These are phyloP conservation scores for Bruguiera gymnorhiza DNA, from an alignment of 345 rosid genomes.

Conservation along the genomic window DNA sequence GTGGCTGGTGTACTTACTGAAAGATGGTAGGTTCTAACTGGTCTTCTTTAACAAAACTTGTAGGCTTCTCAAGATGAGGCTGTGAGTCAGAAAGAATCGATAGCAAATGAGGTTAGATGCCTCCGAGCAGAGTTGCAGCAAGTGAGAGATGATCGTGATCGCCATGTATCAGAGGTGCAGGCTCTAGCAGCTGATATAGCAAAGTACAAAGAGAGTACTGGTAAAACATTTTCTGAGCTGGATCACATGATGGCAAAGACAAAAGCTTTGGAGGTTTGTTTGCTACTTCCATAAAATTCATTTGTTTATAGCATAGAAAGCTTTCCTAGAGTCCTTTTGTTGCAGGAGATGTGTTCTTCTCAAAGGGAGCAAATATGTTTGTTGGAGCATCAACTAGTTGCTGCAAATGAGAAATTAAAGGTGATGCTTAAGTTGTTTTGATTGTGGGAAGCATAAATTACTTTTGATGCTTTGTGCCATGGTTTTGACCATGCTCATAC, in stretches of 20 bases:
- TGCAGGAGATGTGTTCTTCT: conserved; percentile 74
- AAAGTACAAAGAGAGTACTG: conserved; percentile 64
- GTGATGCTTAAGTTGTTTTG: conserved; percentile 25
- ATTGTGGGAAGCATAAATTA: no score
- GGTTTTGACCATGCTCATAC: no score
- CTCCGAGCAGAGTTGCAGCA: conserved; percentile 74
- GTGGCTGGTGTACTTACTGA: no score
- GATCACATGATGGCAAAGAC: conserved; percentile 54
- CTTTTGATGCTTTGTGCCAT: no score
- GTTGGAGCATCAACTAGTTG: conserved; percentile 56
- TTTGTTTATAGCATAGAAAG: neutral
- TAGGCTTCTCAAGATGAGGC: conserved; percentile 82
- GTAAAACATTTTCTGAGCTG: conserved; percentile 64
- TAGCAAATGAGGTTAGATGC: conserved; percentile 59
- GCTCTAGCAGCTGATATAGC: conserved; percentile 50
- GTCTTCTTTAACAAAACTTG: neutral
- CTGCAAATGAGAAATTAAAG: conserved; percentile 79
- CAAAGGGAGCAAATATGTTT: conserved; percentile 65
- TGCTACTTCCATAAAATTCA: no score
- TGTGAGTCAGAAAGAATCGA: conserved; percentile 52
- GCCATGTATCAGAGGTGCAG: conserved; percentile 53
- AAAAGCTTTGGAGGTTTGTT: conserved; percentile 75
- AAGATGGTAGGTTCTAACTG: neutral
- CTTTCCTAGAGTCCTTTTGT: conserved; percentile 8
- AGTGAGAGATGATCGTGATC: conserved; percentile 87